Base-by-base conservation (phyloP, 192 early-diverging fungal genomes). In the Backusella luteola region DNA sequence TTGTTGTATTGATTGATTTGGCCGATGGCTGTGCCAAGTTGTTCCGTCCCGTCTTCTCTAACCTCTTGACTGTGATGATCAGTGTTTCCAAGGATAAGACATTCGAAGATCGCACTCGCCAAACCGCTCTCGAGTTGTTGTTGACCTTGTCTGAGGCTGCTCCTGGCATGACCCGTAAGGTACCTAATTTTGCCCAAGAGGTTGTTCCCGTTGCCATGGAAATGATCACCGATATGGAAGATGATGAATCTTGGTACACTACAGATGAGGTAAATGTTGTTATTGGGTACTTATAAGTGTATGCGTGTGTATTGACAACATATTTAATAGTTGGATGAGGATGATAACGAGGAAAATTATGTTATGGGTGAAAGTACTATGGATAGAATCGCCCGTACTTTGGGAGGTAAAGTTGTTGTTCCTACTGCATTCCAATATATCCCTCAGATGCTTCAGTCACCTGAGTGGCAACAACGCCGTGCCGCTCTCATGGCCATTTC, bases 151-250 rank as follows among this genome's bases (percentile, higher is more conserved):
- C 93, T 32, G 98, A 99, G 82, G 86, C 90, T 26, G 90, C 93
- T 36, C 94, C 97, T 6, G 93, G 85, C 5, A 93, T 97, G 93
- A 90, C 96, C 79, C 91, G 97, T 75, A 99, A 99, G 90, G 82
- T 93, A 63, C 83, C 91, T 46, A 89, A 91, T 75, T 98, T 97
- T 85, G 88, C 88, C 73, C 73, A 84, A 35, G 88, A 88, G 35
- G 68, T 99, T 39, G 91, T 98, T 69, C 98, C 98, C 1, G 89
- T 96, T 36, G 87, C 95, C 63, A 82, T 99, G 87, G 88, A 94
- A 82, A 98, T 98, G 98, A 95, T 99, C 92, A 91, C 93, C 44
- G 90, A 94, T 75, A 84, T 99, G 63, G 97, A 98, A 69, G 95
- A 98, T 79, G 89, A 90, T 52, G 87, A 92, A 78, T 86, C 85